Base-by-base conservation (phyloP, 768 basidiomycete genomes). In the Boletus speciosus region DNA sequence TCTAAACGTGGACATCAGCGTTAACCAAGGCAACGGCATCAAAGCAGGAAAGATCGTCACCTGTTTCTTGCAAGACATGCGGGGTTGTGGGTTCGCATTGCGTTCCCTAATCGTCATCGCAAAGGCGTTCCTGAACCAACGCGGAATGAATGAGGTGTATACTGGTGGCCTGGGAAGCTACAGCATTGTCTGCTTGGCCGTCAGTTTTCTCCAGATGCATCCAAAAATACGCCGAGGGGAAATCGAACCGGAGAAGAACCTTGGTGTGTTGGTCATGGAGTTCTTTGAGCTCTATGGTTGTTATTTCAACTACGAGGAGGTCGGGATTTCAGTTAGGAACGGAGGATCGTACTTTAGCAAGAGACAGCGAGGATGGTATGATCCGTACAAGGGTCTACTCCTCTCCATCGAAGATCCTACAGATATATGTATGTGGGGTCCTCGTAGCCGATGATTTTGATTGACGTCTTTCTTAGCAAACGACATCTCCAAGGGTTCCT, bases 111-210 rank as follows among this genome's bases (percentile, higher is more conserved):
- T 98, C 36, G 73, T 98, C 67, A 83, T 96, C 56, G 86, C 90
- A 58, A 99, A 98, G 72, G 81, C 88, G 3, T 98, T 97, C 71
- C 78, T 98, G 50, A 81, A 78, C 59, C 93, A 97, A 67, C 78
- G 95, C 38, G 82, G 83, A 29, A 90, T 98, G 93, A 98, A 99
- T 69, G 97, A 98, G 70, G 96, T 98, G n/a, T 98, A 87, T 69
- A 90, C 88, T 0, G 96, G 97, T 8, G 97, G 97, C 2, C 71
- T 99, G 35, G 95, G 96, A 21, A 93, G 90, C 65, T 98, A 98
- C 68, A 86, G 88, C 61, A 92, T 97, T 54, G 93, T 98, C 51
- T 97, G 92, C 69, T 71, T 99, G 52, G 93, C 88, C 11, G 83
- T 98, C 60, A 92, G 85, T 69, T 99, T 99, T 68, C 76, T 99